A percentile compares a stretch with the other conserved stretches of the same genome.
These are phyloP conservation scores for Pontederia crassipes DNA, from an alignment of 176 grass and related monocot species.

Conservation along the genomic window DNA sequence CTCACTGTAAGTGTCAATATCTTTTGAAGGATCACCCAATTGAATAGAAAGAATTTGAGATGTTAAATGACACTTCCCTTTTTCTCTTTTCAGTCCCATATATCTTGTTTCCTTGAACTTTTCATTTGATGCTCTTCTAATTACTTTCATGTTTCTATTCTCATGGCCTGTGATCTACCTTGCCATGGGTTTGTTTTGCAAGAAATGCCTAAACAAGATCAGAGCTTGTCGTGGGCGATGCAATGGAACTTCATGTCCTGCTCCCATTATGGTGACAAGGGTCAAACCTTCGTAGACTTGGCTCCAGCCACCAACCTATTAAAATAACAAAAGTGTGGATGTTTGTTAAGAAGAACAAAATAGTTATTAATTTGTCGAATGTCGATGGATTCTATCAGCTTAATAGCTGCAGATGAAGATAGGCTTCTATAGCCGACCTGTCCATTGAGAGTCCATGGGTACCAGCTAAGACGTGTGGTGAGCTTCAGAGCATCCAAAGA, in stretches of 20 bases:
- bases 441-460: slow-evolving; percentile 77
- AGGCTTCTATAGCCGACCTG: slow-evolving; percentile 35
- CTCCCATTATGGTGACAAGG: slow-evolving; percentile 60
- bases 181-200: slow-evolving; percentile 24
- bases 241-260: slow-evolving; percentile 44
- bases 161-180: slow-evolving; percentile 12
- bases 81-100: slow-evolving; percentile 8
- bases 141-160: background rate
- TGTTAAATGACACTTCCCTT: slow-evolving; percentile 7
- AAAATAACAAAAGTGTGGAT: slow-evolving; percentile 11
- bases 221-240: slow-evolving; percentile 32
- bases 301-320: slow-evolving; percentile 87
- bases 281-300: slow-evolving; percentile 89
- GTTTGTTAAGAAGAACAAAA: background rate
- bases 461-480: slow-evolving; percentile 59
- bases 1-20: background rate
- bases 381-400: background rate
- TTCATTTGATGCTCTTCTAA: slow-evolving; percentile 1
- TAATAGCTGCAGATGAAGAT: background rate
- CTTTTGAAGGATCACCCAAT: background rate
- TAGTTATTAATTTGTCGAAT: too few relatives aligned
- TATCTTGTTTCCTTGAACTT: background rate
- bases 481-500: slow-evolving; percentile 79
- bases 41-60: slow-evolving; percentile 25
- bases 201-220: slow-evolving; percentile 34